Conservation (phyloP, 1,284 basidiomycete species). For the Marasmius fiardii region DNA sequence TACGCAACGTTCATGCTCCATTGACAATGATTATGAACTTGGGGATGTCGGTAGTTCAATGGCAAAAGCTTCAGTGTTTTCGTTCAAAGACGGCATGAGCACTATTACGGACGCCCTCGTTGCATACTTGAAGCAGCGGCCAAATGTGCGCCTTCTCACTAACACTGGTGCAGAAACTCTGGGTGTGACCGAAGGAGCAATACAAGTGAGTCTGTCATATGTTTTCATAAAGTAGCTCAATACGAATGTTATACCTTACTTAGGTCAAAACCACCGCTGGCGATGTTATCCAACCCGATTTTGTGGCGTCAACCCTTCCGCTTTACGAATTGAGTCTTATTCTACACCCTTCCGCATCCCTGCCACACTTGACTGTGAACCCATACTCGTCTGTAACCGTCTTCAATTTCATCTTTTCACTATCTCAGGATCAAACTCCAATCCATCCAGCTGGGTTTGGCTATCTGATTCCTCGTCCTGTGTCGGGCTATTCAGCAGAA, state of each 20-base stretch:
- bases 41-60: conserved; percentile 52
- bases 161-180: conserved; percentile 40
- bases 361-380: conserved; percentile 50
- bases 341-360: conserved; percentile 35
- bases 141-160: conserved; percentile 59
- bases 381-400: conserved; percentile 67
- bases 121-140: conserved; percentile 36
- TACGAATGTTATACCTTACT: background rate
- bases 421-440: conserved; percentile 31
- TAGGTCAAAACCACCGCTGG: conserved; percentile 42
- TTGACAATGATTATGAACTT: conserved; percentile 40
- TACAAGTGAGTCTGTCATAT: conserved; percentile 36
- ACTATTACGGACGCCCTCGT: conserved; percentile 63
- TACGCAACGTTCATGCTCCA: conserved; percentile 18
- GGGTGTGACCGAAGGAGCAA: conserved; percentile 28
- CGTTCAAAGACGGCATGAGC: conserved; percentile 77
- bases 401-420: conserved; percentile 71
- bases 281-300: conserved; percentile 42
- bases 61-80: conserved; percentile 70
- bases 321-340: conserved; percentile 63
- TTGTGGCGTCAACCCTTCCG: conserved; percentile 69
- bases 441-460: conserved; percentile 89
- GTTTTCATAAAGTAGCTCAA: background rate
- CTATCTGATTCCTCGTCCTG: conserved; percentile 85
- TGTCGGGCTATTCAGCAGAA: conserved; percentile 38